These are phyloP conservation scores for Scopulariopsis brevicaulis DNA, from an alignment of 2,329 filamentous ascomycete genomes.

Conservation along the genomic window DNA sequence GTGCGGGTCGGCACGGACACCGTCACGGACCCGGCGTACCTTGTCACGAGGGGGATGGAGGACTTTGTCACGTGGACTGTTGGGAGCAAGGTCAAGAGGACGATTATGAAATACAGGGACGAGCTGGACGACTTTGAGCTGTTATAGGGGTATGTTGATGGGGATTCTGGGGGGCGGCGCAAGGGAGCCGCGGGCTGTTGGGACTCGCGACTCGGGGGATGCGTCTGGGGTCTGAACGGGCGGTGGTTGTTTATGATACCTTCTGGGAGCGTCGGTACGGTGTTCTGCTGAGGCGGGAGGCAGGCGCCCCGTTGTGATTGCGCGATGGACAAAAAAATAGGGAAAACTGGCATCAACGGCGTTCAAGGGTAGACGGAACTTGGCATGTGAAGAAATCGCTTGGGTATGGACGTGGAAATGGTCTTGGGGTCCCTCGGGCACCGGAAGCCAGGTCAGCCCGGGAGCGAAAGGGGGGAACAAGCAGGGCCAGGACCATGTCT, in stretches of 20 bases:
- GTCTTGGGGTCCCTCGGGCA: no score
- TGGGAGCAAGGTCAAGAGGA: conserved; percentile 93
- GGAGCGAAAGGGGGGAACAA: no score
- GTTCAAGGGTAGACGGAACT: no score
- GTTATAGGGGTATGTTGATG: conserved; percentile 36
- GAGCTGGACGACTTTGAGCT: conserved; percentile 94
- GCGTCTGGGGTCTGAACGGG: not conserved
- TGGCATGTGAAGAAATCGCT: no score
- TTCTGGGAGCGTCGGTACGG: not conserved
- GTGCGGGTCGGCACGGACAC: conserved; percentile 86
- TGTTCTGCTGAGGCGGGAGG: not conserved
- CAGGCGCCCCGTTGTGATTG: not conserved
- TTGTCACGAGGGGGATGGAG: conserved; percentile 83
- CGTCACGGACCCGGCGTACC: conserved; percentile 77
- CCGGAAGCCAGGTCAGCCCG: no score
- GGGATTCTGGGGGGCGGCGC: no score
- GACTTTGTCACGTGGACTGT: conserved; percentile 96
- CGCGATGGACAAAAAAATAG: not conserved
- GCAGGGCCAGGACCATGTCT: no score
- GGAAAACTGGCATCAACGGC: not conserved
- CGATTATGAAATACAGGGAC: conserved; percentile 89
- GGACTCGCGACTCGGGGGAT: not conserved
- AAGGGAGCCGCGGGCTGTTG: not conserved
- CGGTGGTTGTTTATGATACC: conserved; percentile 3
- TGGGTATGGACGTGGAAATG: no score